phyloP scores from a whole-genome alignment of 2,329 filamentous ascomycete genomes.

The Hypoxylon sp. region DNA sequence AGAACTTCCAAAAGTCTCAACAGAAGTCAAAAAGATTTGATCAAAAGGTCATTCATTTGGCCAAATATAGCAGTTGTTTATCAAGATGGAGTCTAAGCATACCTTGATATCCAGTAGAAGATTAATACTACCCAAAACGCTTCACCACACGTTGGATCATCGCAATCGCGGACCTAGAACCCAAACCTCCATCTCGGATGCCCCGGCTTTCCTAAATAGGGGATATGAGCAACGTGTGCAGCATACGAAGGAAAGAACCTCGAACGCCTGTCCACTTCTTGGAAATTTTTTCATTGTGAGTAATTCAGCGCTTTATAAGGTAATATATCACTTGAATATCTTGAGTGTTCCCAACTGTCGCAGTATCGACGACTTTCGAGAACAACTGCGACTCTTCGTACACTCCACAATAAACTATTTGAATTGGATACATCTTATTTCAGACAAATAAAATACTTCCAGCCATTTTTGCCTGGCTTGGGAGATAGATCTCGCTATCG shows the following conservation, averaged over 20 bases:
- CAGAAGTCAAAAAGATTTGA: not conserved
- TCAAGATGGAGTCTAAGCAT: not conserved
- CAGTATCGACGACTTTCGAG: not conserved
- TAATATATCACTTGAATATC: not conserved
- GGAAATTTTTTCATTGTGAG: not conserved
- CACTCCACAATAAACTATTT: not conserved
- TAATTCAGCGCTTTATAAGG: not conserved
- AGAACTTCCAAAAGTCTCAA: slow-evolving; percentile 2
- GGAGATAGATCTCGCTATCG: not conserved
- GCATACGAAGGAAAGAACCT: not conserved
- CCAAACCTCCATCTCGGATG: slow-evolving; percentile 12
- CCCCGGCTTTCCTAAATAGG: slow-evolving; percentile 31
- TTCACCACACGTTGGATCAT: not conserved
- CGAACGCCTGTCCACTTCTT: not conserved
- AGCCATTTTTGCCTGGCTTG: not conserved
- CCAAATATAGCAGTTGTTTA: slow-evolving; percentile 11
- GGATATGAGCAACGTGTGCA: slow-evolving; percentile 4
- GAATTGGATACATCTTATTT: not conserved
- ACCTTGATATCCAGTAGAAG: not conserved
- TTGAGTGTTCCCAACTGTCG: not conserved
- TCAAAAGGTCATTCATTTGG: slow-evolving; percentile 1
- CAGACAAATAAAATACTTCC: not conserved
- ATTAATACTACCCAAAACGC: slow-evolving; percentile 2
- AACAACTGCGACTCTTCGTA: not conserved
- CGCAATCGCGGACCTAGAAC: slow-evolving; percentile 8